Evolutionary conservation across 2,329 filamentous ascomycete species (phyloP), one percentile per base, ranked within the genome.

Genomic region (Aureobasidium sp.): DNA sequence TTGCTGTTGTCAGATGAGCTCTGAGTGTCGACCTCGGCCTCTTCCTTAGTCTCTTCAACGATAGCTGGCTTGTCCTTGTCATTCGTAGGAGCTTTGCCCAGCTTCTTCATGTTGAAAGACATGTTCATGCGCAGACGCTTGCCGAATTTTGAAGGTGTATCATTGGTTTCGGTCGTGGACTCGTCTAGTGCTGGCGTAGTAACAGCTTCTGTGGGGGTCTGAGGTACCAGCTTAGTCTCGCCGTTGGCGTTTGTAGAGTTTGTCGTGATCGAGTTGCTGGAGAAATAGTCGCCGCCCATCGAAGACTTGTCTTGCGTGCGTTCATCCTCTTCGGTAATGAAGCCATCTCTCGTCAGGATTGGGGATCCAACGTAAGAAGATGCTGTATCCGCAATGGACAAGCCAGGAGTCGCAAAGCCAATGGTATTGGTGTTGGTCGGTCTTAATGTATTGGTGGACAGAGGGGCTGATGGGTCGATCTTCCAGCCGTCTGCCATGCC

Each of bases 111-210:
- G 39, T 68, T 68, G 70, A 93, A 91, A 0, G 87, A 86, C 67
- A 70, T 72, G 64, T 80, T 83, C 84, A 90, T 88, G 52, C 88
- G 86, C 74, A 96, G 92, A 69, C 90, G 90, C 77, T 92, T 94
- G 47, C 88, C 86, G 72, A 96, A 95, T 6, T 69, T 69, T 6
- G 63, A 62, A 3, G 70, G 67, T 4, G 70, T 72, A 11, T 72
- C 70, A 65, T 89, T 89, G 14, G 79, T 76, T 61, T 84, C 83
- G 63, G 70, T 85, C 6, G 62, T 65, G 4, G 64, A 67, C 1
- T 71, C 70, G 15, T 60, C 57, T 29, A 25, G 34, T 71, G 70
- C 60, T 70, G 74, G 71, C 11, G 70, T 68, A 1, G 70, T 70
- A 9, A 76, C 37, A 75, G 77, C 58, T 73, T 72, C 70, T 31